These are phyloP conservation scores for sweet orange (Citrus sinensis) DNA, from an alignment of 345 rosid genomes.

Conservation along the genomic window DVS_A1.0 CM039162.1:25070501-25071000, in stretches of 20 bases:
- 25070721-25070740: conserved; percentile 83
- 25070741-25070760: conserved; percentile 93
- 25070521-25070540: conserved; percentile 75
- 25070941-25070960: conserved; percentile 82
- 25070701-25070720: conserved; percentile 91
- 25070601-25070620: conserved; percentile 4
- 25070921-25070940: conserved; percentile 41
- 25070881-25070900: not conserved
- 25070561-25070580: not conserved
- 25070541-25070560: not conserved
- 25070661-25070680: conserved; percentile 74
- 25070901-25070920: conserved; percentile 5
- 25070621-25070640: conserved; percentile 2
- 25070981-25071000: conserved; percentile 75
- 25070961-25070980: conserved; percentile 96
- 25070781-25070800: conserved; percentile 68
- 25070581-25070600: not conserved
- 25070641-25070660: conserved; percentile 47
- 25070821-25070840: conserved; percentile 10
- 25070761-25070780: conserved; percentile 86
- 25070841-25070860: conserved; percentile 3
- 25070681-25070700: conserved; percentile 80
- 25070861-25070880: not conserved
- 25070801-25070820: conserved; percentile 54
- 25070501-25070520: conserved; percentile 90